Conservation (phyloP, 2,329 filamentous ascomycete species). For the Fusarium buxicola region DNA sequence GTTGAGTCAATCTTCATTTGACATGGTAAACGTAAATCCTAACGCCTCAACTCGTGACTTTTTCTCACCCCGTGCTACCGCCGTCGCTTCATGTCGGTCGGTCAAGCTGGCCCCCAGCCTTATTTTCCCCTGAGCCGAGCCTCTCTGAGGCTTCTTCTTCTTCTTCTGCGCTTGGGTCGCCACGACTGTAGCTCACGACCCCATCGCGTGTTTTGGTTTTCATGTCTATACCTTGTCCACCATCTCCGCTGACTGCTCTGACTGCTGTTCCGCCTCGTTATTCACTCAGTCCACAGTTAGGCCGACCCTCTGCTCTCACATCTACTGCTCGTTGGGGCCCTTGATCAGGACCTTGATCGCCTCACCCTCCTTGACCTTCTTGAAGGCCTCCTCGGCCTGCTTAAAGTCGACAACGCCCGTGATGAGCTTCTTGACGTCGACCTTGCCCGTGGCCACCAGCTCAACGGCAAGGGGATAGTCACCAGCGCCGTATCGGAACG, state of each 20-base stretch:
- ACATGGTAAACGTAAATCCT: constrained; percentile 14
- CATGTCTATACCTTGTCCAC: constrained; percentile 20
- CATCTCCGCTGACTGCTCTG: constrained; percentile 5
- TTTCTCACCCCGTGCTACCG: constrained; percentile 2
- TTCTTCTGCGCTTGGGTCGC: not conserved
- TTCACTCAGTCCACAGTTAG: not conserved
- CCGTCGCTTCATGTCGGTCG: constrained; percentile 3
- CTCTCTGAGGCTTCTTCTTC: not conserved
- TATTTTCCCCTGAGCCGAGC: constrained; percentile 7
- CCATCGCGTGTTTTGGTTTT: constrained; percentile 3
- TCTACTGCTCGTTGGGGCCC: constrained; percentile 70
- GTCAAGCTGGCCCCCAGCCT: constrained; percentile 1
- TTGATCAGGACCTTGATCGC: constrained; percentile 77
- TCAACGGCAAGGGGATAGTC: constrained; percentile 89
- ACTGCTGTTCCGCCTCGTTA: constrained; percentile 1
- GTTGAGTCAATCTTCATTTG: constrained; percentile 5
- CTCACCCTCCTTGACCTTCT: constrained; percentile 86
- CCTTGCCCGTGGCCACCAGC: constrained; percentile 76
- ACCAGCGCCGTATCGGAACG: constrained; percentile 88
- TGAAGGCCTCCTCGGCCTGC: constrained; percentile 87
- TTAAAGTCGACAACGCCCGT: constrained; percentile 81
- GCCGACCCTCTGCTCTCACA: not conserved
- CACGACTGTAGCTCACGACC: not conserved
- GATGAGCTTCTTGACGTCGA: constrained; percentile 86
- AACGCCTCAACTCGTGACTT: constrained; percentile 24